A percentile compares a stretch with the other conserved stretches of the same genome.
phyloP scores from a whole-genome alignment of 257 asterid genomes.

The Fraxinus pennsylvanica region DNA sequence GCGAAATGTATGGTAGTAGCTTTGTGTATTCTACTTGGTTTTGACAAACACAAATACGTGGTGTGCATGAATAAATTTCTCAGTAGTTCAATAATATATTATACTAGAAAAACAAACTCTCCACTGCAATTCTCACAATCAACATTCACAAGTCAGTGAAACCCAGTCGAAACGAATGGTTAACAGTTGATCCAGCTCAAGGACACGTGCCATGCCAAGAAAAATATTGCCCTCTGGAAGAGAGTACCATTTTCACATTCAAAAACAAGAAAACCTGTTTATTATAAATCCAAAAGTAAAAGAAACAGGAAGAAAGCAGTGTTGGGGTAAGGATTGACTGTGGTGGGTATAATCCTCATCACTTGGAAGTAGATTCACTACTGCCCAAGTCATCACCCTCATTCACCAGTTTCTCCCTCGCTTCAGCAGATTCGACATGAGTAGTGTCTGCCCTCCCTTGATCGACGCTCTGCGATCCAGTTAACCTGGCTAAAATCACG shows the following conservation, averaged over 20 bases:
- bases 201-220: background rate
- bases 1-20: background rate
- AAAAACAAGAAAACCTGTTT: background rate
- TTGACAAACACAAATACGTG: background rate
- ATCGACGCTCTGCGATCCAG: constrained; percentile 44
- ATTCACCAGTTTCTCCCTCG: constrained; percentile 46
- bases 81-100: background rate
- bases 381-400: constrained; percentile 31
- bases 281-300: background rate
- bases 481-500: constrained; percentile 50
- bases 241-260: background rate
- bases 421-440: constrained; percentile 34
- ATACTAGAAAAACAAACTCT: too few species aligned
- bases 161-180: background rate
- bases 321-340: background rate
- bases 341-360: constrained; percentile 7
- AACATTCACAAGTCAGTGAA: background rate
- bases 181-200: background rate
- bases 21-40: background rate
- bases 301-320: background rate
- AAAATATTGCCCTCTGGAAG: background rate
- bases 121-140: too few species aligned
- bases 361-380: constrained; percentile 39
- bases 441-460: constrained; percentile 17
- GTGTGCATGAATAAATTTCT: background rate